Evolutionary conservation across 2,329 filamentous ascomycete species (phyloP).

Genomic region (Mariannaea elegans): DNA sequence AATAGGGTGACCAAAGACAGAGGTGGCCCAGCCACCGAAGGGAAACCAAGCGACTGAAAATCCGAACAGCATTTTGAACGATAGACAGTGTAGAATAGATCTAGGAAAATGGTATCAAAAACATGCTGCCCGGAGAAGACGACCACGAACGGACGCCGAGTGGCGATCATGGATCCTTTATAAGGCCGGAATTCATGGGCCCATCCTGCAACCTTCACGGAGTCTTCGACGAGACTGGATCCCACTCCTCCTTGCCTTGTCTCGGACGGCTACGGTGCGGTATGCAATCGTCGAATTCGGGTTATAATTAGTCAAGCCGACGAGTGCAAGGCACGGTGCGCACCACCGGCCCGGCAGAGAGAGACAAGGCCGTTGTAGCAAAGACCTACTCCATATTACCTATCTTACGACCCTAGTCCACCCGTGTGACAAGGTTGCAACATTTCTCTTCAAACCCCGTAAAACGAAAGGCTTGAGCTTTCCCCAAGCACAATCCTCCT

Average conservation of each 20-base stretch:
- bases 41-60: conserved; percentile 31
- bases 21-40: conserved; percentile 37
- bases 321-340: conserved; percentile 30
- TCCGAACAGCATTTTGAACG: background rate
- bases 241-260: conserved; percentile 12
- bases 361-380: conserved; percentile 26
- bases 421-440: conserved; percentile 42
- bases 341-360: conserved; percentile 39
- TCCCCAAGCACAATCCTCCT: conserved; percentile 8
- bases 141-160: conserved; percentile 21
- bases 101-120: no score
- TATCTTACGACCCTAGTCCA: conserved; percentile 38
- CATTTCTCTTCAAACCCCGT: conserved; percentile 19
- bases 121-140: conserved; percentile 17
- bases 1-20: conserved; percentile 39
- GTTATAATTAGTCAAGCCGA: conserved; percentile 38
- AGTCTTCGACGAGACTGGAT: conserved; percentile 14
- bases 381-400: background rate
- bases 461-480: conserved; percentile 28
- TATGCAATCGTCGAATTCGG: conserved; percentile 26
- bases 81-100: background rate
- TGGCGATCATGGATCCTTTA: conserved; percentile 33
- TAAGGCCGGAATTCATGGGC: conserved; percentile 37
- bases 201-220: conserved; percentile 18
- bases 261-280: background rate